Evolutionary conservation across 441 rosid genomes (phyloP).

Genomic region (Erodium moschatum): DNA sequence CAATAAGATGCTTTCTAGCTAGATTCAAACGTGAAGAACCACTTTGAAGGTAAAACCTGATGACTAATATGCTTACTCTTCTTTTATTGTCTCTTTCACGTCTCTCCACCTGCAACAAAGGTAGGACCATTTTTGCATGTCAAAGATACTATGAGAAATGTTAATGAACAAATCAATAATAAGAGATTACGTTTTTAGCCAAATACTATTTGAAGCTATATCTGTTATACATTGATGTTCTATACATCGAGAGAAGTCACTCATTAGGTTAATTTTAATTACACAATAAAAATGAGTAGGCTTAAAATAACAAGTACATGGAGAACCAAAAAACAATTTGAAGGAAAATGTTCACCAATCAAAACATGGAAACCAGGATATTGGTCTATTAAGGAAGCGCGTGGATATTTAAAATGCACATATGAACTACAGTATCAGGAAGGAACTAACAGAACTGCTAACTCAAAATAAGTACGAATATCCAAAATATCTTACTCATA

Average conservation of each 20-base stretch:
- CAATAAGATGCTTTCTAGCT: slow-evolving; percentile 87
- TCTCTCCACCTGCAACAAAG: slow-evolving; percentile 75
- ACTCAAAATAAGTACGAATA: neutral
- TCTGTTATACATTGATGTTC: slow-evolving; percentile 3
- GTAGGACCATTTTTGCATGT: slow-evolving; percentile 20
- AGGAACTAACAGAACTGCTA: neutral
- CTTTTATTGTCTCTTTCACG: slow-evolving; percentile 84
- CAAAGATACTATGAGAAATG: neutral
- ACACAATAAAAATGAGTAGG: neutral
- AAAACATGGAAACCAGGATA: slow-evolving; percentile 9
- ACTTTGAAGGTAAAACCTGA: slow-evolving; percentile 81
- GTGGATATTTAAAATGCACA: neutral
- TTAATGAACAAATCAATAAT: too few species aligned
- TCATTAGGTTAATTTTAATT: neutral
- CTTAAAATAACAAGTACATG: slow-evolving; percentile 3
- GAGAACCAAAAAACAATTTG: neutral
- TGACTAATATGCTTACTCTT: slow-evolving; percentile 54
- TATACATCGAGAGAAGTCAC: neutral
- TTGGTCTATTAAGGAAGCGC: neutral
- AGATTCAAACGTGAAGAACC: slow-evolving; percentile 69
- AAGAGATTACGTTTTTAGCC: neutral
- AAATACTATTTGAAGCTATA: neutral
- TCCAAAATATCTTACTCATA: slow-evolving; percentile 8
- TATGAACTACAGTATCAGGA: neutral
- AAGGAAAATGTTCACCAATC: neutral